These are phyloP conservation scores for Aspergillus cavernicola DNA, from an alignment of 495 filamentous ascomycete genomes.

Conservation along the genomic window DNA sequence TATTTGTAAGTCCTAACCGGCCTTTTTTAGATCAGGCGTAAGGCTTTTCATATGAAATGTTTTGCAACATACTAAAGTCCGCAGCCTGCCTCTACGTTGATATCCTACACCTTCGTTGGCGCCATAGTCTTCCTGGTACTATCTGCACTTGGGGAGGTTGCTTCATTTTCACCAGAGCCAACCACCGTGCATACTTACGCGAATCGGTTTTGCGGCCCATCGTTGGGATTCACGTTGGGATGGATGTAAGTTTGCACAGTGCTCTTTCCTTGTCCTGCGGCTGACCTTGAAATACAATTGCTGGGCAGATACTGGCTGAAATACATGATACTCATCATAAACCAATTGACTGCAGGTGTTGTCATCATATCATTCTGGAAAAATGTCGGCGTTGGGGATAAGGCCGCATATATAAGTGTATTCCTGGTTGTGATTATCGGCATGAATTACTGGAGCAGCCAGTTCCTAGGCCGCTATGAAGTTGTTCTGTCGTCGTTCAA, in stretches of 20 bases:
- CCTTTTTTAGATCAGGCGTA: slow-evolving; percentile 30
- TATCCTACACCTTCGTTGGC: slow-evolving; percentile 61
- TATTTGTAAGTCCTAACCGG: background rate
- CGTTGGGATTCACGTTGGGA: slow-evolving; percentile 60
- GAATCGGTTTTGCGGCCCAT: slow-evolving; percentile 56
- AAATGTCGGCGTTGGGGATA: slow-evolving; percentile 50
- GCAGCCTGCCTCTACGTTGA: slow-evolving; percentile 56
- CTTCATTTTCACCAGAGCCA: slow-evolving; percentile 54
- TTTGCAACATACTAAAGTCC: slow-evolving; percentile 3
- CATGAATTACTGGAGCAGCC: slow-evolving; percentile 56
- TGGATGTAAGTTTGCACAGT: slow-evolving; percentile 39
- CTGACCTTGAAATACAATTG: background rate
- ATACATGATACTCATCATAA: slow-evolving; percentile 74
- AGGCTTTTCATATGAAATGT: slow-evolving; percentile 1
- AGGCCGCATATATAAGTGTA: slow-evolving; percentile 69
- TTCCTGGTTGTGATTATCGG: slow-evolving; percentile 59
- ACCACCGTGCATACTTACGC: slow-evolving; percentile 61
- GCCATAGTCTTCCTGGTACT: slow-evolving; percentile 59
- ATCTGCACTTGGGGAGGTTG: slow-evolving; percentile 61
- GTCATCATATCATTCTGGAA: slow-evolving; percentile 72
- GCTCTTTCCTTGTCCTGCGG: background rate
- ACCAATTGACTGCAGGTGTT: slow-evolving; percentile 72
- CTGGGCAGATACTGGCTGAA: slow-evolving; percentile 49
- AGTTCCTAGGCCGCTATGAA: slow-evolving; percentile 48
- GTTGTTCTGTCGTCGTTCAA: slow-evolving; percentile 59